Evolutionary conservation across 768 basidiomycete genomes (phyloP).

Genomic region (Exidia glandulosa): DNA sequence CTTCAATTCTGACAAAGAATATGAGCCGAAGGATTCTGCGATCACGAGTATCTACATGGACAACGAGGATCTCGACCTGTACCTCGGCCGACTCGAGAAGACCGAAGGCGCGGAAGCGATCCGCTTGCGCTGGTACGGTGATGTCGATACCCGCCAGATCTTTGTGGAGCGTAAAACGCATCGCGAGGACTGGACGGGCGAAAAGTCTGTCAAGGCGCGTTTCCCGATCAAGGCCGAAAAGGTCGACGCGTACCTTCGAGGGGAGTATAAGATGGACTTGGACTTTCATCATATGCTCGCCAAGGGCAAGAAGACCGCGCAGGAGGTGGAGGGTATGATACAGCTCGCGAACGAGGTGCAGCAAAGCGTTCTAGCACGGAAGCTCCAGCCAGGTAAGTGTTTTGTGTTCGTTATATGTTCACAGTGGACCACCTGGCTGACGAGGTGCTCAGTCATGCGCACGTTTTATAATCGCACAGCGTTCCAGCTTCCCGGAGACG

Average conservation of each 20-base stretch:
- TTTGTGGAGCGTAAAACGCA: slow-evolving; percentile 88
- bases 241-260: slow-evolving; percentile 81
- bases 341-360: slow-evolving; percentile 97
- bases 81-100: slow-evolving; percentile 94
- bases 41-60: slow-evolving; percentile 98
- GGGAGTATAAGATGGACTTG: slow-evolving; percentile 86
- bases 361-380: slow-evolving; percentile 74
- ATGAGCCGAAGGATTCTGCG: slow-evolving; percentile 73
- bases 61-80: slow-evolving; percentile 89
- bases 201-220: slow-evolving; percentile 38
- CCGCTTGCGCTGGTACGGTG: slow-evolving; percentile 95
- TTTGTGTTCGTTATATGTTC: background rate
- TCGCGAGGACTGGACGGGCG: slow-evolving; percentile 96
- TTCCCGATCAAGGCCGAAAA: slow-evolving; percentile 92
- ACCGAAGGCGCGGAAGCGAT: slow-evolving; percentile 97
- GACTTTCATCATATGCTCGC: slow-evolving; percentile 80
- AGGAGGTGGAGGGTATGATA: slow-evolving; percentile 88
- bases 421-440: background rate
- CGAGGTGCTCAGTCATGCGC: slow-evolving; percentile 58
- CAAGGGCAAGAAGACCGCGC: slow-evolving; percentile 86
- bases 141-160: slow-evolving; percentile 68
- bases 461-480: slow-evolving; percentile 99
- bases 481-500: slow-evolving; percentile 97
- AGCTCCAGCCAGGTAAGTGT: slow-evolving; percentile 65
- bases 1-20: slow-evolving; percentile 90